Evolutionary conservation across 1,139 yeast species (phyloP), one percentile per base, ranked within the genome.

Genomic region (Hansenula sp.): DNA sequence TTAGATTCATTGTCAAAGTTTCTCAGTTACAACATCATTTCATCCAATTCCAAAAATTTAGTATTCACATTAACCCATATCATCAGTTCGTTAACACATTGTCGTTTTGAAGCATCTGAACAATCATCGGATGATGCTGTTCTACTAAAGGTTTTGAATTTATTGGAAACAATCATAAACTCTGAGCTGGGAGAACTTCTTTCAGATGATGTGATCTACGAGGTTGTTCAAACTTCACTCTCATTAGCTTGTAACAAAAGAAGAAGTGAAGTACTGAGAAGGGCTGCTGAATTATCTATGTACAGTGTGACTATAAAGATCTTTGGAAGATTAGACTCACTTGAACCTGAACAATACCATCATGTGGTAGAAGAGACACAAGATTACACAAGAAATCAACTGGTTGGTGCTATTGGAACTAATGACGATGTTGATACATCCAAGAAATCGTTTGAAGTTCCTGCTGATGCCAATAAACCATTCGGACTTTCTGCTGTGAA

Each of bases 91-190:
- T 74, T 94, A 47, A 88, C 98, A 0, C 96, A 90, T 59, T 93
- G 99, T 64, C 79, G 96, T 33, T 94, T 93, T 61, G 98, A 93
- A 67, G 96, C 96, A 2, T 87, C 95, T 0, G 97, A 91, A 60
- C 96, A 90, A 61, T 79, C 84, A 36, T 84, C 91, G 35, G 99
- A 94, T 65, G 99, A 94, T 59, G 88, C 96, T 0, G 94, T 94
- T 5, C 69, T 94, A 43, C 72, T 91, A 43, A 88, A 88, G 58
- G 95, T 94, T 21, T 75, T 94, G 52, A 71, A 85, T 37, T 69
- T 93, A 33, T 72, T 93, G 61, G 94, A 89, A 55, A 68, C 72
- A 35, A 74, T 91, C 29, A 76, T 90, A 28, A 71, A 73, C 16
- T 80, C 93, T n/a, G 74, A 76, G 1, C 71, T 84, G 39, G 84